phyloP scores from a whole-genome alignment of 75 land plant genomes.

The Pinus taeda region DNA sequence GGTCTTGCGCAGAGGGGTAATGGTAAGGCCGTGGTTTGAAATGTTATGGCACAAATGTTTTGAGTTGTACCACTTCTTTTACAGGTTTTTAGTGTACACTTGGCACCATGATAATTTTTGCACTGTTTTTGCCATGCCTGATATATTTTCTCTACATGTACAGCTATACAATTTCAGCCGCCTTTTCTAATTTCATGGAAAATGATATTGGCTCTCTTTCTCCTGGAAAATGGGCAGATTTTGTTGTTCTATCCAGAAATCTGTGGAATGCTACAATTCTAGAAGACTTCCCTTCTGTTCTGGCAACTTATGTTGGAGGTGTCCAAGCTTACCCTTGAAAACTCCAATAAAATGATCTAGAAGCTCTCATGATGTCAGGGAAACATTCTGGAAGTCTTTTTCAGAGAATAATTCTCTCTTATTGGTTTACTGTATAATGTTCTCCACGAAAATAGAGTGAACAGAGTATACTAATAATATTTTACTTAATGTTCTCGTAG shows the following conservation, averaged over 20 bases:
- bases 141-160: neutral
- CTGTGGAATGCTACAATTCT: slow-evolving; percentile 38
- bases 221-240: slow-evolving; percentile 79
- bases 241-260: slow-evolving; percentile 70
- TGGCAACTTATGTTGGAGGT: slow-evolving; percentile 75
- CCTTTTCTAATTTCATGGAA: slow-evolving; percentile 74
- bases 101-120: neutral
- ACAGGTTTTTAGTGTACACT: neutral
- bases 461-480: neutral
- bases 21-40: no score
- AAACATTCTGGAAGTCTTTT: neutral
- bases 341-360: slow-evolving; percentile 5
- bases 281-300: slow-evolving; percentile 31
- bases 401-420: no score
- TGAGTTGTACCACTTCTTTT: neutral
- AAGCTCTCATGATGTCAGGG: neutral
- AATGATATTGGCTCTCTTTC: slow-evolving; percentile 66
- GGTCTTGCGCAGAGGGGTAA: no score
- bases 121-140: neutral
- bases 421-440: neutral
- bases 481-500: neutral
- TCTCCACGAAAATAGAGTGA: neutral
- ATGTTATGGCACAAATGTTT: neutral
- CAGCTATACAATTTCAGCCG: slow-evolving; percentile 81
- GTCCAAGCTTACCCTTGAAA: slow-evolving; percentile 45